phyloP scores from a whole-genome alignment of 2,329 filamentous ascomycete species.

The Pseudocercospora musae region DNA sequence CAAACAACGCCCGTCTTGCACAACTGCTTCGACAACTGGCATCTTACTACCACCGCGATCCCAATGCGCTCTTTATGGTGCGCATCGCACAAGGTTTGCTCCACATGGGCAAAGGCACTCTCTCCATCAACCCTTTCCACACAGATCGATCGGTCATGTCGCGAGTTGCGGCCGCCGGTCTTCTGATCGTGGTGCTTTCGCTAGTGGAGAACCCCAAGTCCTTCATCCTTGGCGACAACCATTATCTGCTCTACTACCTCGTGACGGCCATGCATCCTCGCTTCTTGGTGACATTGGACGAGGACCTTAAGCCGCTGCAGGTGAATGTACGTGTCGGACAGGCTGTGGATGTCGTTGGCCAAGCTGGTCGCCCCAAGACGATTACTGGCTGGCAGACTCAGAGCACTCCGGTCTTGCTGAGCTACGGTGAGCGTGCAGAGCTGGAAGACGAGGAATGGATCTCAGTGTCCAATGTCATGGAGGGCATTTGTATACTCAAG shows the following conservation, averaged over 20 bases:
- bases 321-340: slow-evolving; percentile 97
- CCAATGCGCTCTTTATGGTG: slow-evolving; percentile 97
- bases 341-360: slow-evolving; percentile 95
- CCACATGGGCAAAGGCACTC: slow-evolving; percentile 98
- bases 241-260: slow-evolving; percentile 97
- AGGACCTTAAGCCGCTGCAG: slow-evolving; percentile 86
- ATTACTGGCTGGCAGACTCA: slow-evolving; percentile 99
- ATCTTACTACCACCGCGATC: slow-evolving; percentile 96
- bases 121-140: slow-evolving; percentile 97
- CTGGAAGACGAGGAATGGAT: slow-evolving; percentile 97
- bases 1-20: slow-evolving; percentile 94
- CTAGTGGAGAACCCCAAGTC: slow-evolving; percentile 88
- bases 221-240: slow-evolving; percentile 67
- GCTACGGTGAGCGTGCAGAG: slow-evolving; percentile 94
- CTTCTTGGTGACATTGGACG: slow-evolving; percentile 93
- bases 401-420: slow-evolving; percentile 92
- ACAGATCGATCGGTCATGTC: slow-evolving; percentile 95
- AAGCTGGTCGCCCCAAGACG: slow-evolving; percentile 95
- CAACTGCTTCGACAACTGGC: slow-evolving; percentile 92
- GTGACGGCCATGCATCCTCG: slow-evolving; percentile 95
- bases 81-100: slow-evolving; percentile 94
- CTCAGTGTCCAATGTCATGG: slow-evolving; percentile 82
- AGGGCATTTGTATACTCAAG: slow-evolving; percentile 91
- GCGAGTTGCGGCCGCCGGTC: slow-evolving; percentile 80
- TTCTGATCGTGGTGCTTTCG: slow-evolving; percentile 85